phyloP scores from a whole-genome alignment of 176 grass and related monocot genomes.

The Puccinellia tenuiflora region DNA sequence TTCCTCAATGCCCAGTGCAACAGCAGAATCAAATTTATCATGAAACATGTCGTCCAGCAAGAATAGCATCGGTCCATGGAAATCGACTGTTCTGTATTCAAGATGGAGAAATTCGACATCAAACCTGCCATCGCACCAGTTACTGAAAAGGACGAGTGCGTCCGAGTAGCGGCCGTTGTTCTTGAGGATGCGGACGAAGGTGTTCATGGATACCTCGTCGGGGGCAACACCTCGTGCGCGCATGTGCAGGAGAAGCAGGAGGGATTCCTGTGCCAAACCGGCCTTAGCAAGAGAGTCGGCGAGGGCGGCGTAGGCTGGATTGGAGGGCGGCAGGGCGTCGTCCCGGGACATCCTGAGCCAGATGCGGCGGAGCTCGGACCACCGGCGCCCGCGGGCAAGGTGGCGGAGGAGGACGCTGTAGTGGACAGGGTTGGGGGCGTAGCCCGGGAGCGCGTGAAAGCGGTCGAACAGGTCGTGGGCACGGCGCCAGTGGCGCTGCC shows the following conservation, averaged over 20 bases:
- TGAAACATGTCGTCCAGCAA: constrained; percentile 38
- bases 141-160: constrained; percentile 39
- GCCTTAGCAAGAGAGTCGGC: constrained; percentile 65
- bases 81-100: constrained; percentile 29
- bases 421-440: constrained; percentile 51
- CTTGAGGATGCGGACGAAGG: constrained; percentile 63
- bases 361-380: constrained; percentile 38
- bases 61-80: constrained; percentile 34
- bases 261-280: constrained; percentile 37
- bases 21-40: not conserved
- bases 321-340: constrained; percentile 42
- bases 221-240: constrained; percentile 31
- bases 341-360: constrained; percentile 43
- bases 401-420: constrained; percentile 53
- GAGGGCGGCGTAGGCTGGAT: constrained; percentile 53
- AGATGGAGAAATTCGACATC: constrained; percentile 49
- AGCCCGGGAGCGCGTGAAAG: constrained; percentile 41
- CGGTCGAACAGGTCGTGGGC: constrained; percentile 46
- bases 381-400: constrained; percentile 52
- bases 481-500: constrained; percentile 53
- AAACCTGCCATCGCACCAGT: constrained; percentile 53
- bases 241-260: constrained; percentile 66
- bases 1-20: not conserved
- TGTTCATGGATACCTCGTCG: constrained; percentile 67
- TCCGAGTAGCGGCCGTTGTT: constrained; percentile 35